Base-by-base conservation (phyloP, 441 rosid species). In the Flueggea neowawraea region DNA sequence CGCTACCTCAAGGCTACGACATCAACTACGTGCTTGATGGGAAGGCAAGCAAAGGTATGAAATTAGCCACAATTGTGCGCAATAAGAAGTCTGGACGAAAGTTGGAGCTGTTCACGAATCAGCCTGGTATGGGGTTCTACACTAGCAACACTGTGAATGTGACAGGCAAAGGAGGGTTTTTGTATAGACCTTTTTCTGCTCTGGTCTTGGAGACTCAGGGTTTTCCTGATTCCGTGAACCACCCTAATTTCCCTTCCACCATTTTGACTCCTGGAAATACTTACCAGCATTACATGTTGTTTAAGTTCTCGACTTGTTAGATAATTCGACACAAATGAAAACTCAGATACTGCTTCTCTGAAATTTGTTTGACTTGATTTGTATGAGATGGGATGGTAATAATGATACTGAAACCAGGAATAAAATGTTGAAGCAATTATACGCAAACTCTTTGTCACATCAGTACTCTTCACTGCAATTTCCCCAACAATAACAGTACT, bases 171-270 rank as follows among this genome's bases (percentile, higher is more conserved):
- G 84, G 80, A 15, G 92, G 96, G 16, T 64, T 75, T 39, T 70
- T 74, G 9, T 89, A 95, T 67, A 60, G 78, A 69, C 69, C 87
- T 63, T 75, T 73, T 16, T 86, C 91, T 0, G 96, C 80, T 0
- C 68, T 91, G 43, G 87, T 95, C 63, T 64, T 87, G 78, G 97
- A 91, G 79, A 86, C 95, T 44, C 97, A 91, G 75, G 78, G 83
- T 17, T 91, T 69, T 66, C 96, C 96, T 5, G 80, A 94, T 39
- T 71, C 96, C 0, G 82, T 94, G 13, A 86, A 91, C 60, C 70
- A 80, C 36, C 95, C 84, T 0, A 79, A 84, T 13, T 94, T 91
- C 60, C 95, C 96, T 63, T 83, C 94, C 0, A 74, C 73, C 58
- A 82, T 91, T 55, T 73, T 91, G 51, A 45, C 72, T 31, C 83